Conservation (phyloP, 75 land plant genomes). For the Chamaecyparis obtusa region DNA sequence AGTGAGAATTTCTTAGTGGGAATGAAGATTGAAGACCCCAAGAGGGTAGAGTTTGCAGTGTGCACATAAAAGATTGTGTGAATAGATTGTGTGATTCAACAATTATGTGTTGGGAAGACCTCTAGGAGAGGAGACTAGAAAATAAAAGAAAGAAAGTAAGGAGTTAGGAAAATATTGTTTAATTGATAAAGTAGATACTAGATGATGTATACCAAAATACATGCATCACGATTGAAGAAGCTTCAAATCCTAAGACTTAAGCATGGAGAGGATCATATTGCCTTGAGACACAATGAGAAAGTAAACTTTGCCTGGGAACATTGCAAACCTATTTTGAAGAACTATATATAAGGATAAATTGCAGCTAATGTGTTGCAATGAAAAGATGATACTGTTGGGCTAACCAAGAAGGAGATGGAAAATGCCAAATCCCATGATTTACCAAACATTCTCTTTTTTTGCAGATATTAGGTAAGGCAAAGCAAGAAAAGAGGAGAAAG, state of each 20-base stretch:
- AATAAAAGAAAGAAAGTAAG: neutral
- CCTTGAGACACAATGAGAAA: neutral
- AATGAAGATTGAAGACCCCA: neutral
- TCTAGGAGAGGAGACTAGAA: neutral
- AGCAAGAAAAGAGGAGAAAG: neutral
- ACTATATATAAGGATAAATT: too few relatives aligned
- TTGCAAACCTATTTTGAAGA: neutral
- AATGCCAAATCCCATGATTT: neutral
- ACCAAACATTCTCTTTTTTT: too few relatives aligned
- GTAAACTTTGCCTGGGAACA: neutral
- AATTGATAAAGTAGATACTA: neutral
- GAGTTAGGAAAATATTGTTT: neutral
- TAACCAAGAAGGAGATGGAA: neutral
- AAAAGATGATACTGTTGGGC: too few relatives aligned
- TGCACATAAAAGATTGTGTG: neutral
- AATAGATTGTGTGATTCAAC: too few relatives aligned
- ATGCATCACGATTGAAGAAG: neutral
- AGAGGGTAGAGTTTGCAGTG: neutral
- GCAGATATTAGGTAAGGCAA: neutral
- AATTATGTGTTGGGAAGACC: neutral
- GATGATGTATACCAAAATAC: neutral
- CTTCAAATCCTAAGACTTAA: neutral
- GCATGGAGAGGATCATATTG: neutral
- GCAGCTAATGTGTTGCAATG: neutral
- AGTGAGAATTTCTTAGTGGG: neutral